A percentile compares a stretch with the other conserved stretches of the same genome.
Conservation (phyloP, 306 rosid genomes). For the Abrus pulchellus region DNA sequence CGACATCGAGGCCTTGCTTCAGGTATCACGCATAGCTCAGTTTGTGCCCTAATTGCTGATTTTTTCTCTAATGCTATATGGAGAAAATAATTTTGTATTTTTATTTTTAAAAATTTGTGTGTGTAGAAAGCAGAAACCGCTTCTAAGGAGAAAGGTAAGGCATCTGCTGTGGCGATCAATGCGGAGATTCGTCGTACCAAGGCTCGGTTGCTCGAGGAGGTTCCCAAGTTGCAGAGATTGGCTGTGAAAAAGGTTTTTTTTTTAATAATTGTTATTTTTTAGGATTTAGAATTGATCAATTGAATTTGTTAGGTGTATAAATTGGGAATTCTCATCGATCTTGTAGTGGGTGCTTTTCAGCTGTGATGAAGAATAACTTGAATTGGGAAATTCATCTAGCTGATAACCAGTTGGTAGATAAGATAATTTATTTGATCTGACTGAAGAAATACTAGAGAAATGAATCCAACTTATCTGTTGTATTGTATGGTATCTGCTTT, state of each 20-base stretch:
- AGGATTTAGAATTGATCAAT: neutral
- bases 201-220: slow-evolving; percentile 90
- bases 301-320: neutral
- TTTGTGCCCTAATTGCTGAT: slow-evolving; percentile 23
- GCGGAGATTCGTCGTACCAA: slow-evolving; percentile 98
- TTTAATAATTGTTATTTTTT: neutral
- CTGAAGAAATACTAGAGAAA: slow-evolving; percentile 17
- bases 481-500: neutral
- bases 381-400: slow-evolving; percentile 27
- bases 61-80: neutral
- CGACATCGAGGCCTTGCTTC: slow-evolving; percentile 77
- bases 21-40: slow-evolving; percentile 48
- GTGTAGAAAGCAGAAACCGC: slow-evolving; percentile 93
- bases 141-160: slow-evolving; percentile 86
- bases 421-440: slow-evolving; percentile 16
- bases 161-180: slow-evolving; percentile 92
- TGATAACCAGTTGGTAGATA: slow-evolving; percentile 9
- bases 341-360: slow-evolving; percentile 6
- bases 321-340: slow-evolving; percentile 29
- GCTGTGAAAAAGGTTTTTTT: slow-evolving; percentile 83
- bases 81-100: neutral
- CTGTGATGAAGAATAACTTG: slow-evolving; percentile 9
- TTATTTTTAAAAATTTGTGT: slow-evolving; percentile 41
- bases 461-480: neutral
- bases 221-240: slow-evolving; percentile 93